A percentile compares a stretch with the other conserved stretches of the same genome.
These are phyloP conservation scores for Arctostaphylos glauca DNA, from an alignment of 148 eudicot species.

Conservation along the genomic window DNA sequence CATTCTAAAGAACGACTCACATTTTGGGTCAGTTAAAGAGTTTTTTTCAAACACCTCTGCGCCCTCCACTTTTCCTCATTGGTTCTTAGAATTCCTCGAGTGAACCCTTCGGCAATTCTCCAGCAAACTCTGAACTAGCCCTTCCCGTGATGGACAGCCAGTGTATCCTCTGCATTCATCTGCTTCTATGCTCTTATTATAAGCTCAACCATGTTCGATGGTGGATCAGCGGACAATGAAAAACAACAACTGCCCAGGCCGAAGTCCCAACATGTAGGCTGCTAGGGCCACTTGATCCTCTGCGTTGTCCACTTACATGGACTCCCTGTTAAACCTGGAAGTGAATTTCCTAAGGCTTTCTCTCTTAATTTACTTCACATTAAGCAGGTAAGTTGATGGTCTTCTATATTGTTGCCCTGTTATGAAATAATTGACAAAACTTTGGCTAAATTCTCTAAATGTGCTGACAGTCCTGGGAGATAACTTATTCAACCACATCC, in stretches of 20 bases:
- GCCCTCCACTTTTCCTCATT: no score
- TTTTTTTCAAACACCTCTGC: no score
- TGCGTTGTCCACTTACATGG: background rate
- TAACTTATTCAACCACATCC: background rate
- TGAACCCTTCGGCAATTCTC: no score
- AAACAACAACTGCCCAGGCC: background rate
- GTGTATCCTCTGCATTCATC: no score
- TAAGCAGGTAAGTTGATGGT: background rate
- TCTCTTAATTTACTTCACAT: background rate
- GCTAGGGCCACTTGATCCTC: background rate
- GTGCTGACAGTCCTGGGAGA: background rate
- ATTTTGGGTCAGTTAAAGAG: no score
- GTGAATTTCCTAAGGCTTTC: background rate
- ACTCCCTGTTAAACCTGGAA: background rate
- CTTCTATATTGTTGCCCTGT: background rate
- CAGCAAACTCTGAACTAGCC: no score
- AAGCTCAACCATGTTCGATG: background rate
- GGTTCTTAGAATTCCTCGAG: no score
- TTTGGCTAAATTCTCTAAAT: background rate
- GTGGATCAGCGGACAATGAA: no score
- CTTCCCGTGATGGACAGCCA: no score
- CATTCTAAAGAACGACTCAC: no score
- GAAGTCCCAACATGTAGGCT: background rate
- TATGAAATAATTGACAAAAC: background rate
- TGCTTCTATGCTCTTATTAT: no score